Conservation (phyloP, 805 yeast species). For the Pichia thaimueangensis region DNA sequence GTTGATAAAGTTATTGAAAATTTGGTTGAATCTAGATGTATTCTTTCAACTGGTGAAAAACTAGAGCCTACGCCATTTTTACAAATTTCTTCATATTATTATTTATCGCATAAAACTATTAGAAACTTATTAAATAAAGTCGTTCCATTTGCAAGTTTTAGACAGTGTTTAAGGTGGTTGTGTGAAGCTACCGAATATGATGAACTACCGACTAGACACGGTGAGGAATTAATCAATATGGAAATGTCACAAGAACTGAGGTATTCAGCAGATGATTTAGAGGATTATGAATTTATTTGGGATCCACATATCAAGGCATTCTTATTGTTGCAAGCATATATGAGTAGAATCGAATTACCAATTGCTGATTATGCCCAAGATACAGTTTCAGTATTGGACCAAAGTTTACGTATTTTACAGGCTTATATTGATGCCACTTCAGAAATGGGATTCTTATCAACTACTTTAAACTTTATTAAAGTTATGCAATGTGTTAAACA, state of each 20-base stretch:
- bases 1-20: conserved; percentile 65
- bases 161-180: conserved; percentile 57
- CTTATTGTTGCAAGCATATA: conserved; percentile 64
- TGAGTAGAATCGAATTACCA: conserved; percentile 71
- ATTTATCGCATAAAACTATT: conserved; percentile 85
- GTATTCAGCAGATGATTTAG: conserved; percentile 51
- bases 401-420: conserved; percentile 86
- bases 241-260: conserved; percentile 75
- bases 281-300: conserved; percentile 62
- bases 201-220: conserved; percentile 85
- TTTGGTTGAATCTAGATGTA: conserved; percentile 68
- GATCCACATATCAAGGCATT: conserved; percentile 83
- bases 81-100: conserved; percentile 83
- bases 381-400: conserved; percentile 88
- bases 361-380: conserved; percentile 95
- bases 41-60: conserved; percentile 43
- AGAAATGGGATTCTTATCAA: conserved; percentile 65
- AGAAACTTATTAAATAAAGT: conserved; percentile 58
- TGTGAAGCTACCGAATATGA: conserved; percentile 71
- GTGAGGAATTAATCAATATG: conserved; percentile 80
- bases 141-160: conserved; percentile 37
- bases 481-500: conserved; percentile 87
- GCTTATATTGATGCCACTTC: conserved; percentile 88
- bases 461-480: conserved; percentile 55
- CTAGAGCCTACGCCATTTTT: conserved; percentile 71